phyloP scores from a whole-genome alignment of 2,329 filamentous ascomycete genomes.

The Emmonsiellopsis sp. region DNA sequence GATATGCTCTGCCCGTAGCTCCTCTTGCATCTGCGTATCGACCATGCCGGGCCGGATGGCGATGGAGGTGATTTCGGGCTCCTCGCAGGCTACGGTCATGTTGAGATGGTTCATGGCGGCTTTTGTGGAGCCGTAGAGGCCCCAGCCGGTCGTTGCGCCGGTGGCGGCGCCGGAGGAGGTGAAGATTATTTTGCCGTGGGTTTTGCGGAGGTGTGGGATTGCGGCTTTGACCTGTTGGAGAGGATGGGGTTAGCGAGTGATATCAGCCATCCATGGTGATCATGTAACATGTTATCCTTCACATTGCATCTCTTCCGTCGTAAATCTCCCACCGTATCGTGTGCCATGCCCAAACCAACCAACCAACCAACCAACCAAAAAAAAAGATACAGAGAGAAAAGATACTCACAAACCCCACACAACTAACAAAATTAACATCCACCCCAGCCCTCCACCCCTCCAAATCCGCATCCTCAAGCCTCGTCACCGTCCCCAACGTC shows the following conservation, averaged over 20 bases:
- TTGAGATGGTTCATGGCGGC: slow-evolving; percentile 74
- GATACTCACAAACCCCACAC: slow-evolving; percentile 59
- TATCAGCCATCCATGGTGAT: neutral
- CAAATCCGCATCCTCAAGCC: slow-evolving; percentile 55
- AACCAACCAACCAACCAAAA: too few species aligned
- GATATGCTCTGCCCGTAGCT: slow-evolving; percentile 60
- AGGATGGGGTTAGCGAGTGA: neutral
- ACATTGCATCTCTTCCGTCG: too few species aligned
- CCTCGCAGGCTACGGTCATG: slow-evolving; percentile 63
- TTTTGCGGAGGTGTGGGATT: slow-evolving; percentile 57
- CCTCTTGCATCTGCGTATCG: slow-evolving; percentile 83
- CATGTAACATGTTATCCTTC: neutral
- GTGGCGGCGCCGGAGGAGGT: slow-evolving; percentile 69
- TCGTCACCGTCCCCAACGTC: slow-evolving; percentile 62
- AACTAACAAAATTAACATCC: slow-evolving; percentile 81
- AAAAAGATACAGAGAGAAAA: neutral
- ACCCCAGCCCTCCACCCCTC: slow-evolving; percentile 69
- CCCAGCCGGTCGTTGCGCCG: slow-evolving; percentile 62
- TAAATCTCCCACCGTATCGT: too few species aligned
- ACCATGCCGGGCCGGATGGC: slow-evolving; percentile 70
- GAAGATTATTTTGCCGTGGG: slow-evolving; percentile 64
- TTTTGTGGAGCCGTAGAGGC: slow-evolving; percentile 72
- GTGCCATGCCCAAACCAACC: neutral
- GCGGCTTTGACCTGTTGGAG: slow-evolving; percentile 57
- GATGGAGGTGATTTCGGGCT: slow-evolving; percentile 63